A percentile compares a stretch with the other conserved stretches of the same genome.
These are phyloP conservation scores for Fusarium pseudograminearum DNA, from an alignment of 2,329 filamentous ascomycete genomes.

Conservation along the genomic window DNA sequence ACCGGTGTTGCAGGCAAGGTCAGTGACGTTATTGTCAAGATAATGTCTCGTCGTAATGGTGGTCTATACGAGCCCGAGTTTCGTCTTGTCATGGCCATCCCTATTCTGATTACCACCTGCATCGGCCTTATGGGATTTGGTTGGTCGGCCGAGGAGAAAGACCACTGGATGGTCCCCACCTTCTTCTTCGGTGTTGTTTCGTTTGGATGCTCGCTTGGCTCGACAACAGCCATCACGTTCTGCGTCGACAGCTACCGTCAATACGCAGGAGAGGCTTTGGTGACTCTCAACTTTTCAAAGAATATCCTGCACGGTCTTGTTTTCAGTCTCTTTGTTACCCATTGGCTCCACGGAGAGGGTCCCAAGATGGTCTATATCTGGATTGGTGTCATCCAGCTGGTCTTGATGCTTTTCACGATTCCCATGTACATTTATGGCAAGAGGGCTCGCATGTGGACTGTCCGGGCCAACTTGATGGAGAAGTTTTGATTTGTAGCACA, in stretches of 20 bases:
- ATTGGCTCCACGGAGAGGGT: constrained; percentile 82
- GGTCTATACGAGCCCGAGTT: constrained; percentile 97
- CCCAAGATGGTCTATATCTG: constrained; percentile 83
- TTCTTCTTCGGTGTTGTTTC: constrained; percentile 92
- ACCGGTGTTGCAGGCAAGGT: constrained; percentile 90
- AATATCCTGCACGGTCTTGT: constrained; percentile 92
- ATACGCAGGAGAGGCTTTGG: constrained; percentile 92
- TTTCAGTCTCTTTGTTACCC: constrained; percentile 88
- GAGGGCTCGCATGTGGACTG: constrained; percentile 92
- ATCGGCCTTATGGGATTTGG: constrained; percentile 95
- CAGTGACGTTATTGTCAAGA: constrained; percentile 85
- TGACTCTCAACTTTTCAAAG: constrained; percentile 94
- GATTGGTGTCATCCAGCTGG: constrained; percentile 87
- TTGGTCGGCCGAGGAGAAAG: constrained; percentile 82
- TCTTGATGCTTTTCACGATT: constrained; percentile 78
- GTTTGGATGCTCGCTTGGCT: constrained; percentile 91
- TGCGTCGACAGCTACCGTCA: constrained; percentile 93
- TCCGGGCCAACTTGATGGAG: constrained; percentile 87
- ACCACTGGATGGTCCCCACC: constrained; percentile 92
- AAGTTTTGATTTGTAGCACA: constrained; percentile 60
- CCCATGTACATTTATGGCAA: constrained; percentile 97
- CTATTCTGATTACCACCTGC: constrained; percentile 80
- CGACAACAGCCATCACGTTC: constrained; percentile 93
- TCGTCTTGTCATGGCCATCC: constrained; percentile 86
- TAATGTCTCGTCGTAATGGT: constrained; percentile 86